These are phyloP conservation scores for Candida rishiriensis DNA, from an alignment of 805 yeast species.

Conservation along the genomic window DNA sequence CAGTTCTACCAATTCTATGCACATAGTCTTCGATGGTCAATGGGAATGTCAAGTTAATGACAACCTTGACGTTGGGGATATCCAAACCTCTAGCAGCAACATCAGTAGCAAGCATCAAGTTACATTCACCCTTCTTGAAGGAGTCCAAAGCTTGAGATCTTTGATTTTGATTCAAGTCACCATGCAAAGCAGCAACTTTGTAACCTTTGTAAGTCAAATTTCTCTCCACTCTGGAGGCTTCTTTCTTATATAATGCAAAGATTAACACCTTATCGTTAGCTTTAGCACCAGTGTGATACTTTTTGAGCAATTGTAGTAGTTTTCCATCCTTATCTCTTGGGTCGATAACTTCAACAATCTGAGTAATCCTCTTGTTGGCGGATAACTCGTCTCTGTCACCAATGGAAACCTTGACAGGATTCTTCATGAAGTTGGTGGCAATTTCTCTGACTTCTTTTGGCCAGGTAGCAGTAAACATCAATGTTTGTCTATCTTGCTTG, in stretches of 20 bases:
- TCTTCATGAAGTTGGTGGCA: conserved; percentile 77
- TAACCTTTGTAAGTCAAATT: conserved; percentile 69
- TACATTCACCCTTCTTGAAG: conserved; percentile 76
- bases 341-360: conserved; percentile 88
- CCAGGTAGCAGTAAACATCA: conserved; percentile 99
- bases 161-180: conserved; percentile 89
- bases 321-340: conserved; percentile 75
- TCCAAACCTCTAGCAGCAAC: conserved; percentile 99
- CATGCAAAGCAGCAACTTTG: conserved; percentile 89
- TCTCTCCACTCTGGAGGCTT: conserved; percentile 87
- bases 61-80: conserved; percentile 95
- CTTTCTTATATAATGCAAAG: conserved; percentile 94
- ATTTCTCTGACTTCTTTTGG: conserved; percentile 96
- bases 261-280: conserved; percentile 79
- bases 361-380: conserved; percentile 92
- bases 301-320: conserved; percentile 63
- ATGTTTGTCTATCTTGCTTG: conserved; percentile 66
- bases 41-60: conserved; percentile 93
- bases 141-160: conserved; percentile 82
- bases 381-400: conserved; percentile 92
- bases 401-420: conserved; percentile 85
- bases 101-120: conserved; percentile 88
- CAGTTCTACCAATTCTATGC: conserved; percentile 96
- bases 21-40: conserved; percentile 95
- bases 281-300: conserved; percentile 64